Evolutionary conservation across 2,329 filamentous ascomycete genomes (phyloP).

Genomic region (Aspergillus japonicus): DNA sequence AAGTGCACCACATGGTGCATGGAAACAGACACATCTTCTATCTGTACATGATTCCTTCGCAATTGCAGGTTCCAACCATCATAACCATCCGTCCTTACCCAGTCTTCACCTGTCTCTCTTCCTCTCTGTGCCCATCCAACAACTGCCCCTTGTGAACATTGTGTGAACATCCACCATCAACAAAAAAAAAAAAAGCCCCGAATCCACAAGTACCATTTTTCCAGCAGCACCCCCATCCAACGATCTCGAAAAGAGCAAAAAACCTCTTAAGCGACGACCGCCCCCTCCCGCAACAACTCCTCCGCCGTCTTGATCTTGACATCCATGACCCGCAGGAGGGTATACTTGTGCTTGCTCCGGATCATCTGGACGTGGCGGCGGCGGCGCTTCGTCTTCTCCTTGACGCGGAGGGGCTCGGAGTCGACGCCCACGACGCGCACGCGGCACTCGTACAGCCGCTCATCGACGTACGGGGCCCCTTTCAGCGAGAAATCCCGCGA

Average conservation of each 20-base stretch:
- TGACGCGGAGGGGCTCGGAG: conserved; percentile 71
- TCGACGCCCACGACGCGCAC: conserved; percentile 83
- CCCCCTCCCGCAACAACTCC: conserved; percentile 49
- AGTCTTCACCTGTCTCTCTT: neutral
- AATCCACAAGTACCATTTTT: too few relatives aligned
- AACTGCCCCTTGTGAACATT: too few relatives aligned
- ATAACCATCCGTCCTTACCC: neutral
- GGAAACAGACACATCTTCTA: conserved; percentile 24
- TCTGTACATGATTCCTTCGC: conserved; percentile 28
- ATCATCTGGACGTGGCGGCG: conserved; percentile 67
- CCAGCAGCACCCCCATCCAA: too few relatives aligned
- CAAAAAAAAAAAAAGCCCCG: too few relatives aligned
- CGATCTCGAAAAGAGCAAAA: too few relatives aligned
- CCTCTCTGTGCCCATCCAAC: too few relatives aligned
- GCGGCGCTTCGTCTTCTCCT: conserved; percentile 79
- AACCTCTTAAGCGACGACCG: conserved; percentile 31
- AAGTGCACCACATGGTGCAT: conserved; percentile 26
- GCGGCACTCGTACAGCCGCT: conserved; percentile 78
- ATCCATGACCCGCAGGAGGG: conserved; percentile 80
- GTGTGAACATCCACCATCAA: too few relatives aligned
- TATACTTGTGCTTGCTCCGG: conserved; percentile 88
- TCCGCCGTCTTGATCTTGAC: conserved; percentile 64
- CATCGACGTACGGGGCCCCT: conserved; percentile 77
- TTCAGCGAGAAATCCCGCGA: conserved; percentile 89
- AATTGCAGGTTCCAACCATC: neutral